Evolutionary conservation across 495 filamentous ascomycete genomes (phyloP), one percentile per base, ranked within the genome.

Genomic region (Neurospora hispaniola): DNA sequence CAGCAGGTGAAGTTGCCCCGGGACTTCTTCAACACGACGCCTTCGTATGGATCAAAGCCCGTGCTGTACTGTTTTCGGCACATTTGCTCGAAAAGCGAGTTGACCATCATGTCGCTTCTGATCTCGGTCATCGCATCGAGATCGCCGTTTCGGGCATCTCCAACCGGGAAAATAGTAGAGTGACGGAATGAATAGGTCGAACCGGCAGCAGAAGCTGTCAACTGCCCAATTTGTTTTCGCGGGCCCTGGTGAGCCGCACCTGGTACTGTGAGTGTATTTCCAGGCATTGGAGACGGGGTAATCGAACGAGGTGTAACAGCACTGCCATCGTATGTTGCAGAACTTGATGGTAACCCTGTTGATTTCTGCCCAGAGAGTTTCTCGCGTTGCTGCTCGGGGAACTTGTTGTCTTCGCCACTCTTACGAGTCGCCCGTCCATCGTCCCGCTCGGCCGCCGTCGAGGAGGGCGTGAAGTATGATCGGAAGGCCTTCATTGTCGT

Each of bases 21-120:
- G 5, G 80, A 75, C 74, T 87, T 88, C 80, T 90, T 90, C 71
- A 91, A 75, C 23, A 90, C 83, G 10, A 88, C 87, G 27, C 89
- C 89, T 77, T 92, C 88, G 9, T 84, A 88, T 11, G 84, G 81
- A 23, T 82, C 78, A 54, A 80, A 73, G 20, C 85, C 85, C n/a
- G 82, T 82, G 0, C 85, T 84, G 85, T 90, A 91, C 72, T 89
- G 81, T 70, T 81, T 84, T 75, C 89, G 86, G 71, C 85, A 75
- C 73, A 89, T 89, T 74, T 88, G 84, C 72, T 89, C 85, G 74
- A 88, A 85, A n/a, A 91, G 79, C 83, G 85, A 89, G 71, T 86
- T 87, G 74, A 88, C 86, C 82, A 89, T 87, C 71, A 91, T 85
- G 76, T 89, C 86, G 71, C 75, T 79, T 77, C 88, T 87, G 74